Base-by-base conservation (phyloP, 495 filamentous ascomycete species). In the Lasiosphaeria miniovina region DNA sequence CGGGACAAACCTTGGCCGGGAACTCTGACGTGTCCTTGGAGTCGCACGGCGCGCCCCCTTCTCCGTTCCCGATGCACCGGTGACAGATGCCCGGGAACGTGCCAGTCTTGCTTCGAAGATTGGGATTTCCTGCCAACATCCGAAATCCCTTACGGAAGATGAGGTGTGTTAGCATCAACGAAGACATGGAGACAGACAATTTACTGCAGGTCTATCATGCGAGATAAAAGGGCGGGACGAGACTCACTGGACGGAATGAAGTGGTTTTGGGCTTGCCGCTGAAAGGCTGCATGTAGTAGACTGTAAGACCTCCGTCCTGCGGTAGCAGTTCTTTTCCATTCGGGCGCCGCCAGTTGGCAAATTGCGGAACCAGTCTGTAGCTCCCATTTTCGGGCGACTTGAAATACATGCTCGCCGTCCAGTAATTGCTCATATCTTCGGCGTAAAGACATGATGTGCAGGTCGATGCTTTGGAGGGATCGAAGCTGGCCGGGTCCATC, bases 81-180 rank as follows among this genome's bases (percentile, higher is more conserved):
- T 49, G 66, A 38, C 50, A 71, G 62, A 74, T 59, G 52, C 74
- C 71, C 9, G 68, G 67, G 55, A 63, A 74, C 35, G 68, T 69
- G 51, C 66, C 55, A 4, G 40, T 11, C 35, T 49, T 49, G 10
- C 59, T 65, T 35, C 71, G 62, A 4, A 67, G 63, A 54, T 62
- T 70, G 0, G 86, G 75, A 63, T 88, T 75, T 33, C 89, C 89
- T 38, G 85, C 80, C 8, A 90, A 57, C 86, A 91, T 90, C 50
- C 87, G 88, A 64, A 89, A 86, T 32, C 82, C 85, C 55, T 57
- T 6, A 4, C 6, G 5, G 6, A 24, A 7, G 6, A 38, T 55
- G 34, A 54, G 32, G 8, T 4, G 3, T n/a, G n/a, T n/a, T n/a
- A n/a, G 31, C 5, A 15, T 14, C 24, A 9, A 10, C 10, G 14